Base-by-base conservation (phyloP, 2,329 filamentous ascomycete genomes). In the Dothistroma pini region DNA sequence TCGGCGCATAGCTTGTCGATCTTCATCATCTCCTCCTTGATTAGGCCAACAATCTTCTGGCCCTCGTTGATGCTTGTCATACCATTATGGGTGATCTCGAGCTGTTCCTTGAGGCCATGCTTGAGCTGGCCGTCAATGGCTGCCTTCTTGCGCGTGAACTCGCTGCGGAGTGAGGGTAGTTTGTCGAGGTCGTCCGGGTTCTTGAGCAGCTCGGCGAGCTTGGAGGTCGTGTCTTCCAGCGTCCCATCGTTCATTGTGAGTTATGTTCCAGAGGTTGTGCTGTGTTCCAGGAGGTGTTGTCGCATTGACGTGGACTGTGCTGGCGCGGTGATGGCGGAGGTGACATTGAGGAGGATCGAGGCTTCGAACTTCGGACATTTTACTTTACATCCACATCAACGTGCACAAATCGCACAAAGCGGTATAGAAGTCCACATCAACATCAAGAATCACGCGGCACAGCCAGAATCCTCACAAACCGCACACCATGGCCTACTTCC, bases 1-100 rank as follows among this genome's bases (percentile, higher is more conserved):
- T 99, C 96, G 65, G 93, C 92, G 79, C 95, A 99, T 66, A 99
- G 85, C 78, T 91, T 92, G 80, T 99, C 95, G 71, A 99, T 97
- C 78, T 93, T 96, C 82, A 96, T 92, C 86, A 99, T 95, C 80
- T 99, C 95, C 68, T 97, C 93, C 77, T 96, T 96, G 78, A 97
- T 97, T 70, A 89, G 86, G 73, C 91, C 89, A 38, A 99, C 90
- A 63, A 91, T 91, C 75, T 93, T 90, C 77, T 97, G 93, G 59
- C 93, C 93, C 73, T 97, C 92, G 50, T 86, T 86, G 66, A 99
- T 88, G 64, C 90, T 90, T 66, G 81, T 89, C 87, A 99, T 96
- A 75, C 95, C 95, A 68, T 89, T 85, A 79, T 97, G 93, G 11
- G 95, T 97, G 58, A 93, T 89, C 78, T 96, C 91, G 60, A 99